These are phyloP conservation scores for Trichoderma gracile DNA, from an alignment of 2,329 filamentous ascomycete species.

Conservation along the genomic window DNA sequence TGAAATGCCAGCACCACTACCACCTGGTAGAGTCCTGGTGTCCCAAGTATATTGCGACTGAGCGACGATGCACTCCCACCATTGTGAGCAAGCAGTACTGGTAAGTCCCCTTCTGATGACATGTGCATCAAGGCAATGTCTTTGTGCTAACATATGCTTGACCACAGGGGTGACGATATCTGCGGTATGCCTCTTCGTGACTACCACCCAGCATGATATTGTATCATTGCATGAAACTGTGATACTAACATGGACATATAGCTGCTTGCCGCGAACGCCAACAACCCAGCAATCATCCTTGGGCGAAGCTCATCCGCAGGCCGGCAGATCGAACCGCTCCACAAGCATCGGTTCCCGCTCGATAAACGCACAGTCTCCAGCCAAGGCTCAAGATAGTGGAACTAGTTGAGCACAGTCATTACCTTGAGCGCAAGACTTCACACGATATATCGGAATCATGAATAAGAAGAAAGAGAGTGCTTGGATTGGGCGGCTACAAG, in stretches of 20 bases:
- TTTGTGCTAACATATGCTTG: constrained; percentile 31
- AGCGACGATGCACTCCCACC: constrained; percentile 45
- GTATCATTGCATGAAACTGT: neutral
- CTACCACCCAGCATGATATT: neutral
- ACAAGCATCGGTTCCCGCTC: constrained; percentile 35
- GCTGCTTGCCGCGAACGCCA: constrained; percentile 45
- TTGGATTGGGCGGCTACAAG: constrained; percentile 4
- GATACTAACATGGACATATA: constrained; percentile 31
- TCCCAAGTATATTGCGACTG: constrained; percentile 48
- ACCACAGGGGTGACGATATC: constrained; percentile 46
- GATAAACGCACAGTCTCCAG: constrained; percentile 23
- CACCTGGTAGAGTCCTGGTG: constrained; percentile 52
- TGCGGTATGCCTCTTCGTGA: constrained; percentile 41
- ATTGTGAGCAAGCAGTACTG: constrained; percentile 50
- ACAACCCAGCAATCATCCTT: constrained; percentile 42
- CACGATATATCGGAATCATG: neutral
- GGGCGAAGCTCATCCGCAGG: constrained; percentile 42
- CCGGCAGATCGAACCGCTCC: constrained; percentile 36
- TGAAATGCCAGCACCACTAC: constrained; percentile 54
- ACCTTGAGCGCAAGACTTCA: neutral
- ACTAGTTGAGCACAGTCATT: neutral
- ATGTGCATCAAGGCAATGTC: constrained; percentile 3
- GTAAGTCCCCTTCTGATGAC: constrained; percentile 34
- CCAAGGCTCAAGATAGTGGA: neutral
- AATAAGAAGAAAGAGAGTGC: neutral